Percentiles rank a stretch among this genome's conserved stretches.
Evolutionary conservation across 2,329 filamentous ascomycete genomes (phyloP).

Genomic region (Pseudogymnoascus sp.): DNA sequence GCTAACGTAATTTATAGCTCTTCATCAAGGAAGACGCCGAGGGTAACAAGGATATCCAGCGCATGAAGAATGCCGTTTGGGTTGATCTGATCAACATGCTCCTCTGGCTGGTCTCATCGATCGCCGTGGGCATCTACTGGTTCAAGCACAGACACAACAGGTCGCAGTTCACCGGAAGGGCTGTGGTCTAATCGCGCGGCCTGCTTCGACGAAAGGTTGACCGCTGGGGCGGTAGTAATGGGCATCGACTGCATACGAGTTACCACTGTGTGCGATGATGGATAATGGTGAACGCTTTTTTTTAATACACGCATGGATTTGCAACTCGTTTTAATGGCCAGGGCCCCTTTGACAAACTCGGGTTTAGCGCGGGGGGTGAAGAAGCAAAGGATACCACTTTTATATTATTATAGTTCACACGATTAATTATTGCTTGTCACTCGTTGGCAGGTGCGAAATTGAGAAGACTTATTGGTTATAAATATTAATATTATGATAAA

Average conservation of each 20-base stretch:
- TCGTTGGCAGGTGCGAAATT: not conserved
- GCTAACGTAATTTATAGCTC: conserved; percentile 36
- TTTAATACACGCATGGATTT: conserved; percentile 3
- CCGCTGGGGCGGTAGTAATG: conserved; percentile 4
- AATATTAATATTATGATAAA: not conserved
- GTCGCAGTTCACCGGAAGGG: conserved; percentile 53
- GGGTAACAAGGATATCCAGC: conserved; percentile 54
- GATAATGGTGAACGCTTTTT: not conserved
- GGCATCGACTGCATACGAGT: not conserved
- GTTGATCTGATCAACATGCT: conserved; percentile 67
- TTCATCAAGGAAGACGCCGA: conserved; percentile 65
- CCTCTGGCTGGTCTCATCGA: conserved; percentile 64
- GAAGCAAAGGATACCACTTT: conserved; percentile 7
- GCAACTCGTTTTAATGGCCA: not conserved
- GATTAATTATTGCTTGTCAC: not conserved
- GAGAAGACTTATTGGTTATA: not conserved
- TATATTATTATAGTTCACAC: conserved; percentile 8
- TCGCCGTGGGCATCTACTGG: conserved; percentile 52
- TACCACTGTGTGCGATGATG: not conserved
- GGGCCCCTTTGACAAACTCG: not conserved
- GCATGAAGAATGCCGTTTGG: conserved; percentile 87
- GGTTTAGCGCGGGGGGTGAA: not conserved
- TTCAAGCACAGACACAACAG: conserved; percentile 45
- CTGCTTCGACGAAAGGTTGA: not conserved
- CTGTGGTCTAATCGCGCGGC: conserved; percentile 37